A percentile compares a stretch with the other conserved stretches of the same genome.
phyloP scores from a whole-genome alignment of 2,329 filamentous ascomycete genomes.

The Teratosphaeria zuluensis region DNA sequence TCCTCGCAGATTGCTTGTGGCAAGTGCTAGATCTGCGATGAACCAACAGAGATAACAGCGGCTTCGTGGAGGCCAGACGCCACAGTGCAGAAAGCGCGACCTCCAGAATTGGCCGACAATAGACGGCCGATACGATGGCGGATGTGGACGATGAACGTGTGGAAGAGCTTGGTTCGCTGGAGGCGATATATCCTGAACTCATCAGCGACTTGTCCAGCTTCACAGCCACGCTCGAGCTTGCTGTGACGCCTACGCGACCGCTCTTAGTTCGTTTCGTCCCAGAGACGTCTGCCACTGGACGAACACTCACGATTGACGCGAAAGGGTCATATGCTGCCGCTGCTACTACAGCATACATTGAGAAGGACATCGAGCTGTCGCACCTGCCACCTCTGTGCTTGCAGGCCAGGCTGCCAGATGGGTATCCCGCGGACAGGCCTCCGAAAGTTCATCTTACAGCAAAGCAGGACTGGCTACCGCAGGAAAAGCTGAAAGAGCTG shows the following conservation, averaged over 20 bases:
- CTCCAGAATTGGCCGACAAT: neutral
- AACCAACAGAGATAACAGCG: conserved; percentile 12
- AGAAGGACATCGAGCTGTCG: conserved; percentile 38
- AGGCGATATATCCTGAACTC: conserved; percentile 55
- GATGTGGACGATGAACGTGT: conserved; percentile 46
- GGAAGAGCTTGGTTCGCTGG: conserved; percentile 50
- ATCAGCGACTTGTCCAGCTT: conserved; percentile 38
- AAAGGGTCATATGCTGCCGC: conserved; percentile 3
- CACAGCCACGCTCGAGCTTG: conserved; percentile 44
- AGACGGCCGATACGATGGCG: conserved; percentile 17
- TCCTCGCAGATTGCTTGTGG: neutral
- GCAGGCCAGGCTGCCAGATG: conserved; percentile 42
- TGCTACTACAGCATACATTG: conserved; percentile 10
- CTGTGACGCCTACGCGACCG: conserved; percentile 45
- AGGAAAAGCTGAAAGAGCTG: conserved; percentile 34
- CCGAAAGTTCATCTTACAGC: conserved; percentile 43
- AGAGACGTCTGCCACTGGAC: neutral
- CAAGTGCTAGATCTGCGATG: neutral
- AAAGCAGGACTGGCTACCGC: conserved; percentile 44
- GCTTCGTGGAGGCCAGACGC: conserved; percentile 4
- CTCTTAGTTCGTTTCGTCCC: conserved; percentile 30
- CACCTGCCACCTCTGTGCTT: conserved; percentile 49
- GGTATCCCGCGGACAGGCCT: conserved; percentile 45
- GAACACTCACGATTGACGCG: neutral
- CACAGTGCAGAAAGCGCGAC: neutral